Evolutionary conservation across 2,329 filamentous ascomycete species (phyloP).

Genomic region (Sporothrix phasma): DNA sequence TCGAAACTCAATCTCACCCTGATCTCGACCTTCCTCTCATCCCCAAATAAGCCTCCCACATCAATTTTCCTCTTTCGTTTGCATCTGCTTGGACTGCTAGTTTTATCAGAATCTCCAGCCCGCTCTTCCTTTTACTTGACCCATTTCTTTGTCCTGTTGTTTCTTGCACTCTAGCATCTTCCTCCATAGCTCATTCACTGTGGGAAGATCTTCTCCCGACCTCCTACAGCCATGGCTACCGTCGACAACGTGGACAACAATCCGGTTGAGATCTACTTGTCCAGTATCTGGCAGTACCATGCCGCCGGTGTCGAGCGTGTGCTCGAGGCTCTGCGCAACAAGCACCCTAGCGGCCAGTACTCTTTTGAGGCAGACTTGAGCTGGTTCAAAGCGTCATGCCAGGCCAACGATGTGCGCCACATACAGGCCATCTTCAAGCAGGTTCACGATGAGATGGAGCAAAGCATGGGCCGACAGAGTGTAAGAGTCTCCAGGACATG

Average conservation of each 20-base stretch:
- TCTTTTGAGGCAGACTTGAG: conserved; percentile 19
- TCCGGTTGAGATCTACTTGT: conserved; percentile 21
- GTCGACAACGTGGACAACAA: conserved; percentile 6
- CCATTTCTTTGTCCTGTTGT: neutral
- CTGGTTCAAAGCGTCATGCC: conserved; percentile 23
- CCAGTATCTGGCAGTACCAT: conserved; percentile 23
- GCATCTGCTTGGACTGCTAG: too few species aligned
- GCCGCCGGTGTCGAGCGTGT: conserved; percentile 20
- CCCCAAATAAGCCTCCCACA: neutral
- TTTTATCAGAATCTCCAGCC: too few species aligned
- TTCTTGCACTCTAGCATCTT: neutral
- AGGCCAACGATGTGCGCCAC: neutral
- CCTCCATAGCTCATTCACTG: neutral
- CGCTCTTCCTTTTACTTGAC: neutral
- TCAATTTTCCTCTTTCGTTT: neutral
- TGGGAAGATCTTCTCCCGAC: neutral
- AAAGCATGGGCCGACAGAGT: neutral
- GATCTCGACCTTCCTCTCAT: neutral
- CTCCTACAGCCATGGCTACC: neutral
- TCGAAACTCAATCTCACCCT: neutral
- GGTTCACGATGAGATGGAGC: conserved; percentile 15
- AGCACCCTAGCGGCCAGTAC: conserved; percentile 19
- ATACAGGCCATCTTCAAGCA: conserved; percentile 17
- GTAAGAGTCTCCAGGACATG: neutral
- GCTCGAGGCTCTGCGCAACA: conserved; percentile 16